Conservation (phyloP, 2,329 filamentous ascomycete genomes). For the Epichloe aotearoae region DNA sequence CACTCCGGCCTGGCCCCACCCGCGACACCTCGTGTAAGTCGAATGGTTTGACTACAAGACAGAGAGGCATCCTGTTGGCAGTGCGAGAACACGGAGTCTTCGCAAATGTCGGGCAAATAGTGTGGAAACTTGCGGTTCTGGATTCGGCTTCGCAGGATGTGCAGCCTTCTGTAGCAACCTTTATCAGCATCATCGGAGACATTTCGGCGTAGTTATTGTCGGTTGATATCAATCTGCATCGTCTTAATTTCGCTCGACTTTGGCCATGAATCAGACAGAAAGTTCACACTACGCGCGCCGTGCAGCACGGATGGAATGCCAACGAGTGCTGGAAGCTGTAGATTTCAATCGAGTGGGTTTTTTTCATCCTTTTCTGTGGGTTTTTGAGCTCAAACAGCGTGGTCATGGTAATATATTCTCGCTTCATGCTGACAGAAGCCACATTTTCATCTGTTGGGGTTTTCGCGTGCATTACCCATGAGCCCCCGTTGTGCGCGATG, state of each 20-base stretch:
- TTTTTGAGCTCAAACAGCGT: too few species aligned
- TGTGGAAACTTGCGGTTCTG: background rate
- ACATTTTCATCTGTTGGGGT: background rate
- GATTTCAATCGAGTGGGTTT: background rate
- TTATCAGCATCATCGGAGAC: background rate
- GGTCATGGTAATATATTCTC: too few species aligned
- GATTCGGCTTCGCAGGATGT: background rate
- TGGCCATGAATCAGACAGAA: background rate
- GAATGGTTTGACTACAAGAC: constrained; percentile 1
- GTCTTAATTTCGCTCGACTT: background rate
- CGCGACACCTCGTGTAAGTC: constrained; percentile 7
- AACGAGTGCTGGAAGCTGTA: background rate
- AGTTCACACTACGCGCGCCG: background rate
- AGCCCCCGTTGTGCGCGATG: background rate
- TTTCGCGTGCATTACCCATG: background rate
- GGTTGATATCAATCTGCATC: constrained; percentile 2
- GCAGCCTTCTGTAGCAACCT: background rate
- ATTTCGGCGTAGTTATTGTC: background rate
- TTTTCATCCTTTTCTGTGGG: too few species aligned
- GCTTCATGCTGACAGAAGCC: background rate
- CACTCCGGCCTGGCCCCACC: background rate
- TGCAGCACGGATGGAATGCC: background rate
- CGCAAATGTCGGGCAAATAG: background rate
- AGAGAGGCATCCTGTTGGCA: background rate
- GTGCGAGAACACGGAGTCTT: constrained; percentile 1